Conservation (phyloP, 129 eudicot species). For the sunflower (Helianthus annuus) region HanXRQr2.0-SUNRISE NC_035433.2:139629745-139630244, state of each 20-base stretch:
- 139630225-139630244: too few species aligned
- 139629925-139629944: too few species aligned
- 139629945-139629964: not conserved
- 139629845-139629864: not conserved
- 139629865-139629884: not conserved
- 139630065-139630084: too few species aligned
- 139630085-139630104: too few species aligned
- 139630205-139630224: too few species aligned
- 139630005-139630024: not conserved
- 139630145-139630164: too few species aligned
- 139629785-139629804: not conserved
- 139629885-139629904: not conserved
- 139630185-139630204: too few species aligned
- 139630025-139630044: too few species aligned
- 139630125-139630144: too few species aligned
- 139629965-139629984: not conserved
- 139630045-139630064: too few species aligned
- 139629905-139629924: not conserved
- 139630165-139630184: too few species aligned
- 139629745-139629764: not conserved
- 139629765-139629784: not conserved
- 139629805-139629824: not conserved
- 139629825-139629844: not conserved
- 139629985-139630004: not conserved
- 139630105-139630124: too few species aligned